Evolutionary conservation across 805 yeast species (phyloP).

Genomic region (Nakazawaea siamensis): DNA sequence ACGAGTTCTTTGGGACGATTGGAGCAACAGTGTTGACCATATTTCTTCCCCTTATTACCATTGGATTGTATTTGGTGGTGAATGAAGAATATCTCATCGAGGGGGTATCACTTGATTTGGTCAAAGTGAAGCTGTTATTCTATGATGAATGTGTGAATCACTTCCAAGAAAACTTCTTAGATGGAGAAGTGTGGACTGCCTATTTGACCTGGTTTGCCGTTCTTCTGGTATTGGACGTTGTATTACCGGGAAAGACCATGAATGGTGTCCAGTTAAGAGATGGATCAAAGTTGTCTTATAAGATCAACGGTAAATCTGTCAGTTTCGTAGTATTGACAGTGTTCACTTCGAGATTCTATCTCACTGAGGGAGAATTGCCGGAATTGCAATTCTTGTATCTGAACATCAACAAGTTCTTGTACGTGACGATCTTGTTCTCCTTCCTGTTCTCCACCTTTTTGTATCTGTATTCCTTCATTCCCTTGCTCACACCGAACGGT

Average conservation of each 20-base stretch:
- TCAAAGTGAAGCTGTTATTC: slow-evolving; percentile 20
- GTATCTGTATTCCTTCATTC: slow-evolving; percentile 61
- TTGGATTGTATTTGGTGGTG: slow-evolving; percentile 49
- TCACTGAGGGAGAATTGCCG: slow-evolving; percentile 53
- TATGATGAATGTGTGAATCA: slow-evolving; percentile 13
- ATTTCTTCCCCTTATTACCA: slow-evolving; percentile 58
- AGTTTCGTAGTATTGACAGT: slow-evolving; percentile 28
- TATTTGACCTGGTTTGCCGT: slow-evolving; percentile 69
- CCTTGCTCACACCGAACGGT: slow-evolving; percentile 43
- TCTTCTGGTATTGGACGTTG: slow-evolving; percentile 53
- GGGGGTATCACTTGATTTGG: slow-evolving; percentile 38
- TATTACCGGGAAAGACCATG: slow-evolving; percentile 62
- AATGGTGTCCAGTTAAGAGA: slow-evolving; percentile 71
- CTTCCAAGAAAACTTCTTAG: slow-evolving; percentile 27
- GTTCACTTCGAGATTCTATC: slow-evolving; percentile 43
- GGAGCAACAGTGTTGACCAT: slow-evolving; percentile 66
- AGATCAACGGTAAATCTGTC: slow-evolving; percentile 72
- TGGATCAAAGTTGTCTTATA: slow-evolving; percentile 61
- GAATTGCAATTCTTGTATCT: slow-evolving; percentile 73
- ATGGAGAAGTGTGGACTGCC: slow-evolving; percentile 46
- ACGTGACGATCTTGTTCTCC: slow-evolving; percentile 58
- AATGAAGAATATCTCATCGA: slow-evolving; percentile 49
- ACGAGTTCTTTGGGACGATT: slow-evolving; percentile 70
- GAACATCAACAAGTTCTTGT: slow-evolving; percentile 56
- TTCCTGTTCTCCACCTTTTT: slow-evolving; percentile 54